A percentile compares a stretch with the other conserved stretches of the same genome.
Evolutionary conservation across 2,329 filamentous ascomycete species (phyloP).

Genomic region (Colletotrichum sp.): DNA sequence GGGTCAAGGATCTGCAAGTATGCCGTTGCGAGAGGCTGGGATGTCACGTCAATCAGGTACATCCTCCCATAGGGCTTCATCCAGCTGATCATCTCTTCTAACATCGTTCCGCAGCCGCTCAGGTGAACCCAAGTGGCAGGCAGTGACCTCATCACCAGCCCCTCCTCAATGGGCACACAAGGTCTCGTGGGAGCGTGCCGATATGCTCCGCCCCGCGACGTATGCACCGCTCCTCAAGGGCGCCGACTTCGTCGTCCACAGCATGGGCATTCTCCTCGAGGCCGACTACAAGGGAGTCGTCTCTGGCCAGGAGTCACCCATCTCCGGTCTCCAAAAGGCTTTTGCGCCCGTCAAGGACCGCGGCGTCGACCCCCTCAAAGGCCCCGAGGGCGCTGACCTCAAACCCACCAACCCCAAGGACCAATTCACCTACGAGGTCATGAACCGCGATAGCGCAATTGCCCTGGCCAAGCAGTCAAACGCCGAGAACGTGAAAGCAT

Average conservation of each 20-base stretch:
- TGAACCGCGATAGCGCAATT: constrained; percentile 93
- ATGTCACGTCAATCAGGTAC: constrained; percentile 91
- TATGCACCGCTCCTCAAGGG: constrained; percentile 79
- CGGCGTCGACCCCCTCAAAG: constrained; percentile 73
- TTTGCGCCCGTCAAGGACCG: constrained; percentile 72
- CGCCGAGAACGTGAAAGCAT: constrained; percentile 67
- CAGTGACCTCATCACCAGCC: constrained; percentile 72
- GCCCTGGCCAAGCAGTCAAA: constrained; percentile 80
- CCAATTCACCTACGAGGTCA: constrained; percentile 92
- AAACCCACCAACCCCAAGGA: constrained; percentile 70
- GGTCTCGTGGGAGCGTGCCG: constrained; percentile 86
- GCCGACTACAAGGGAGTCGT: constrained; percentile 97
- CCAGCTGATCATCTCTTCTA: constrained; percentile 19
- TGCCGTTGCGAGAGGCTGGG: constrained; percentile 84
- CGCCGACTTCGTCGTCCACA: constrained; percentile 89
- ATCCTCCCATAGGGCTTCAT: neutral
- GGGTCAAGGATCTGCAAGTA: constrained; percentile 90
- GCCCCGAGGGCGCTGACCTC: constrained; percentile 61
- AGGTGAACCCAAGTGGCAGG: constrained; percentile 85
- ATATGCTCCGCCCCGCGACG: constrained; percentile 82
- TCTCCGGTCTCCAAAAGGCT: constrained; percentile 77
- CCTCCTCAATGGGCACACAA: constrained; percentile 82
- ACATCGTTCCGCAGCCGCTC: constrained; percentile 69
- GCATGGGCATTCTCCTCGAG: constrained; percentile 94
- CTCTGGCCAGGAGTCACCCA: constrained; percentile 81